phyloP scores from a whole-genome alignment of 2,329 filamentous ascomycete species.

The Trichoderma pleuroti region DNA sequence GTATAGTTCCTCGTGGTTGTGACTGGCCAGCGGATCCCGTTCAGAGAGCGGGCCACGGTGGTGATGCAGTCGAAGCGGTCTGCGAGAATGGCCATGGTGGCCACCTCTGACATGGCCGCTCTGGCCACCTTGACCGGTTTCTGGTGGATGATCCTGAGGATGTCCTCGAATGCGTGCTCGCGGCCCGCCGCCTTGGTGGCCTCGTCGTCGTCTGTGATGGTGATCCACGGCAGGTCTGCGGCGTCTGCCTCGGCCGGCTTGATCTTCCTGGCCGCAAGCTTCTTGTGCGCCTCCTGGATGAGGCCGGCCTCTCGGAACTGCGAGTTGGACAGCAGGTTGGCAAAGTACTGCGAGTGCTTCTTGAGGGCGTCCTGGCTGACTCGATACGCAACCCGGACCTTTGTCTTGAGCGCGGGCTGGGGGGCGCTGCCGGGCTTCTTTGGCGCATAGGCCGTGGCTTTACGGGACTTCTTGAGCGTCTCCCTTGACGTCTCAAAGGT shows the following conservation, averaged over 20 bases:
- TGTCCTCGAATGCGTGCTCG: slow-evolving; percentile 61
- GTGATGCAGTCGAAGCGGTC: slow-evolving; percentile 68
- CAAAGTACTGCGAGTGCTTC: slow-evolving; percentile 66
- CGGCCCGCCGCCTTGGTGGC: slow-evolving; percentile 59
- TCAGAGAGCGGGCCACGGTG: slow-evolving; percentile 52
- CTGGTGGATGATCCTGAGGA: slow-evolving; percentile 64
- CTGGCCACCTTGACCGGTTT: slow-evolving; percentile 37
- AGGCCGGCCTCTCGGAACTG: slow-evolving; percentile 61
- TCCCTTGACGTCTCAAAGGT: slow-evolving; percentile 58
- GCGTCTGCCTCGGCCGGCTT: slow-evolving; percentile 47
- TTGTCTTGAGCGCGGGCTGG: slow-evolving; percentile 35
- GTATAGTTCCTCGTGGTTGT: slow-evolving; percentile 39
- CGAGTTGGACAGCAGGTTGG: slow-evolving; percentile 59
- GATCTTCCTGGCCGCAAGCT: slow-evolving; percentile 46
- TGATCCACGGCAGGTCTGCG: slow-evolving; percentile 58
- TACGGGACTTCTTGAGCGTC: slow-evolving; percentile 46
- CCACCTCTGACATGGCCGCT: slow-evolving; percentile 58
- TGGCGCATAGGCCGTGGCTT: slow-evolving; percentile 31
- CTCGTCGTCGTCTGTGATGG: slow-evolving; percentile 65
- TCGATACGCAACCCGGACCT: slow-evolving; percentile 51
- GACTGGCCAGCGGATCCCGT: slow-evolving; percentile 52
- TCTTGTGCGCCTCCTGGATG: slow-evolving; percentile 49
- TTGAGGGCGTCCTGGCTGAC: slow-evolving; percentile 56
- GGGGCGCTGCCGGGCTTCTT: slow-evolving; percentile 30
- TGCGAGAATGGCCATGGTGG: slow-evolving; percentile 66